Percentiles rank a stretch among this genome's conserved stretches.
Conservation (phyloP, 2,329 filamentous ascomycete species). For the Fusarium sp. region DNA sequence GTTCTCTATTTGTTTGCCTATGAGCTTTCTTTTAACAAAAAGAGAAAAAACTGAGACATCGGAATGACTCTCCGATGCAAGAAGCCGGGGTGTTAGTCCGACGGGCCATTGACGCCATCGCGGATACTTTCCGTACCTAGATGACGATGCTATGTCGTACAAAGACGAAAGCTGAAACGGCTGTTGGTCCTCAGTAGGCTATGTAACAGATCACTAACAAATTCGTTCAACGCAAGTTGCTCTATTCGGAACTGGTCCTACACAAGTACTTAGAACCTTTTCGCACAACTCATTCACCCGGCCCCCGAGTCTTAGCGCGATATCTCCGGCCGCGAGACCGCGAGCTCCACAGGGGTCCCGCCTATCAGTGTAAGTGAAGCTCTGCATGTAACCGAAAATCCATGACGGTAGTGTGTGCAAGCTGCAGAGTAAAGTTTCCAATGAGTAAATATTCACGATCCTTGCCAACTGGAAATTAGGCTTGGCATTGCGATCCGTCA, state of each 20-base stretch:
- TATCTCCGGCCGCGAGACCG: slow-evolving; percentile 34
- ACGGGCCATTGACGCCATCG: slow-evolving; percentile 3
- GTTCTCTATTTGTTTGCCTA: neutral
- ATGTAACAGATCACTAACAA: neutral
- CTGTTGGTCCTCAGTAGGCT: too few relatives aligned
- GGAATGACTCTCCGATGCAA: slow-evolving; percentile 20
- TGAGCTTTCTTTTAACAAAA: neutral
- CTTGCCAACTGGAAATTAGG: neutral
- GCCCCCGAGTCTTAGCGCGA: slow-evolving; percentile 1
- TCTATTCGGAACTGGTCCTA: neutral
- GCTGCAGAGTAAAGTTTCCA: too few relatives aligned
- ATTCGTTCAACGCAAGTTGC: neutral
- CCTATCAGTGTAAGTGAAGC: neutral
- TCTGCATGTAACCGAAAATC: neutral
- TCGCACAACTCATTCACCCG: neutral
- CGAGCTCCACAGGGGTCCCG: slow-evolving; percentile 28
- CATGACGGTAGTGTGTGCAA: neutral
- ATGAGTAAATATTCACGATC: neutral
- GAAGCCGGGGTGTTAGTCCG: slow-evolving; percentile 26
- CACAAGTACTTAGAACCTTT: neutral
- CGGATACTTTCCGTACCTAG: slow-evolving; percentile 12
- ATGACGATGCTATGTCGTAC: neutral
- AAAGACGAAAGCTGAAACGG: slow-evolving; percentile 2
- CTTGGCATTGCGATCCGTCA: neutral
- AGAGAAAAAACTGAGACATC: slow-evolving; percentile 6